Conservation (phyloP, 1,284 basidiomycete genomes). For the Ustilago esculenta region DNA sequence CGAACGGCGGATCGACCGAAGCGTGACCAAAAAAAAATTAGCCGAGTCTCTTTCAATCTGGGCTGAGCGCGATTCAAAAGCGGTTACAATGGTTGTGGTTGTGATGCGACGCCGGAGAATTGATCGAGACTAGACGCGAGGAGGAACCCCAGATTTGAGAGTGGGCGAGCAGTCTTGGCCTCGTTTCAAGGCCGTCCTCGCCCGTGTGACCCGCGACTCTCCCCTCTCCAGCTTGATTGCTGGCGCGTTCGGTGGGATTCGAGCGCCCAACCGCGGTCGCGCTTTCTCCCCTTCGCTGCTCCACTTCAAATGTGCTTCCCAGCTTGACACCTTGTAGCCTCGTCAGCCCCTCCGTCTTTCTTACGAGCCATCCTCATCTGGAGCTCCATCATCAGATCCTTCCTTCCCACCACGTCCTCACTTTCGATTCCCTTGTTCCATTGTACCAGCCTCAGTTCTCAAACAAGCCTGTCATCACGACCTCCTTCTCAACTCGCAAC, state of each 20-base stretch:
- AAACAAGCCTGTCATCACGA: neutral
- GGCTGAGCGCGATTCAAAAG: neutral
- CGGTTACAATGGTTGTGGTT: constrained; percentile 1
- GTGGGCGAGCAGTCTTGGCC: too few relatives aligned
- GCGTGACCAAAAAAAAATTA: neutral
- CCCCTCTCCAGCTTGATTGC: neutral
- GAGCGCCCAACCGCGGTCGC: constrained; percentile 15
- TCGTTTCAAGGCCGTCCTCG: too few relatives aligned
- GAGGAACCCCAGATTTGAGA: constrained; percentile 12
- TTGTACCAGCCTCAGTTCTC: neutral
- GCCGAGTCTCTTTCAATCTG: constrained; percentile 19
- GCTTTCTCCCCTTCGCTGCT: constrained; percentile 8
- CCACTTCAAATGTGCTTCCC: too few relatives aligned
- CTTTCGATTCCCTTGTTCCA: neutral
- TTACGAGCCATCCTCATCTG: neutral
- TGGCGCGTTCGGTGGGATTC: neutral
- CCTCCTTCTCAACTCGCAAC: too few relatives aligned
- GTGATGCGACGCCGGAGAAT: neutral
- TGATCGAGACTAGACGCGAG: constrained; percentile 7
- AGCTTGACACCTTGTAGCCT: neutral
- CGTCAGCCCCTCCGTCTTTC: neutral
- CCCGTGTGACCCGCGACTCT: neutral
- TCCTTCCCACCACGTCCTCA: constrained; percentile 6
- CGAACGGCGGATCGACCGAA: constrained; percentile 7
- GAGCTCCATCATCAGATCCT: neutral